Base-by-base conservation (phyloP, 148 eudicot genomes). In the Tetragonia tetragonoides region DNA sequence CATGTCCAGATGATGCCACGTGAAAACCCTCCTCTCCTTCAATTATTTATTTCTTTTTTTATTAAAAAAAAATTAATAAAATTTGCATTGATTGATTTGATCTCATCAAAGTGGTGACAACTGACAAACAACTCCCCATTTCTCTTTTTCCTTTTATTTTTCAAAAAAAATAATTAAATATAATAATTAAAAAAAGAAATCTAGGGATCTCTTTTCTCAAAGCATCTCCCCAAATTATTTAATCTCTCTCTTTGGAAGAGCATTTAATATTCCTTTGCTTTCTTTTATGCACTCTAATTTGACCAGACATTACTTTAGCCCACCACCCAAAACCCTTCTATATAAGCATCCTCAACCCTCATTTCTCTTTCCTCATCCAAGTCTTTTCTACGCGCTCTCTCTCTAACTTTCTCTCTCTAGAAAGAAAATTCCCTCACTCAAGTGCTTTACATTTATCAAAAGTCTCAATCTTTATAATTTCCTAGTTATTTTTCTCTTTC, bases 311-410 rank as follows among this genome's bases (percentile, higher is more conserved):
- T 60, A 7, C 40, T 66, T 49, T 72, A 77, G 77, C 84, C 83
- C 74, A 76, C 80, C 21, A 17, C 16, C 18, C 49, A 68, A 60
- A 66, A 68, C 10, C 78, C 61, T 66, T 83, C 83, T 89, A 85
- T 87, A 84, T 83, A 85, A 66, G 20, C 80, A 78, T 77, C 63
- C 17, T 63, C 77, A 51, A 57, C 66, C 34, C 80, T 75, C 66
- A 75, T 75, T 65, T 72, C 65, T 79, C 80, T 84, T 78, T 82
- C 75, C 24, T 81, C 80, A 80, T 53, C 81, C 53, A 20, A 7
- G 62, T 42, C 61, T 23, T 28, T 12, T 54, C 7, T 66, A 18
- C 34, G 12, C 49, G n/a, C 47, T 66, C 67, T 54, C 44, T 65
- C 69, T 69, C 61, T 61, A 46, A 49, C 6, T 68, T 54, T 57